Conservation (phyloP, 208 protist genomes). For the Crithidia expoeki region DNA sequence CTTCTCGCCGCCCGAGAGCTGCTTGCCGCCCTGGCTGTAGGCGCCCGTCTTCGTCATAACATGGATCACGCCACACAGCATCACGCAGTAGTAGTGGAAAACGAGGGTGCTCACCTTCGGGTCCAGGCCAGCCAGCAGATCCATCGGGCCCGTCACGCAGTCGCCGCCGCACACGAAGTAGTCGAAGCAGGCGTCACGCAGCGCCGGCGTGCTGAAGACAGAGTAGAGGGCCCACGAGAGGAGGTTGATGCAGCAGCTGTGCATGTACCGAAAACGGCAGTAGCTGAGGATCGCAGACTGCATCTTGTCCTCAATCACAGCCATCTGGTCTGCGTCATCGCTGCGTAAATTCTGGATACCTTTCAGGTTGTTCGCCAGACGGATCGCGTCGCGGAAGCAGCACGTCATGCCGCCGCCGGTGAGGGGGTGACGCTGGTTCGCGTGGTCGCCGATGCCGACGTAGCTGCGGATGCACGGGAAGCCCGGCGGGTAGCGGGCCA, state of each 20-base stretch:
- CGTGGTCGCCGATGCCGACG: constrained; percentile 92
- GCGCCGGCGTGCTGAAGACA: constrained; percentile 73
- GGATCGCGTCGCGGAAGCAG: constrained; percentile 86
- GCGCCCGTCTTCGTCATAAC: constrained; percentile 53
- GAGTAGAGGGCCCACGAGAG: constrained; percentile 91
- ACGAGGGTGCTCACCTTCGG: constrained; percentile 66
- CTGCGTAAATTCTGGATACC: constrained; percentile 48
- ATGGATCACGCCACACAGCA: constrained; percentile 60
- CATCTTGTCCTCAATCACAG: constrained; percentile 60
- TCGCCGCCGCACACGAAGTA: constrained; percentile 91
- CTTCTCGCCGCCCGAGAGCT: constrained; percentile 37
- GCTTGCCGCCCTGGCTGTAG: constrained; percentile 32
- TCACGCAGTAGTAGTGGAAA: constrained; percentile 89
- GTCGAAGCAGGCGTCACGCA: constrained; percentile 90
- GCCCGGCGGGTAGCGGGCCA: constrained; percentile 75
- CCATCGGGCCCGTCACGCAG: constrained; percentile 85
- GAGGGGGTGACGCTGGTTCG: constrained; percentile 94
- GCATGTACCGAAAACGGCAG: constrained; percentile 52
- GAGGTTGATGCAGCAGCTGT: constrained; percentile 92
- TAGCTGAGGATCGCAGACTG: constrained; percentile 66
- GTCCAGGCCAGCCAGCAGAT: constrained; percentile 82
- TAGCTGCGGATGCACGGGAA: constrained; percentile 85
- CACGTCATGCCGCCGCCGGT: constrained; percentile 94
- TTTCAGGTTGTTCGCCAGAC: constrained; percentile 68
- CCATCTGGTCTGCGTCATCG: constrained; percentile 48